phyloP scores from a whole-genome alignment of 768 basidiomycete species.

The Calocera cornea region DNA sequence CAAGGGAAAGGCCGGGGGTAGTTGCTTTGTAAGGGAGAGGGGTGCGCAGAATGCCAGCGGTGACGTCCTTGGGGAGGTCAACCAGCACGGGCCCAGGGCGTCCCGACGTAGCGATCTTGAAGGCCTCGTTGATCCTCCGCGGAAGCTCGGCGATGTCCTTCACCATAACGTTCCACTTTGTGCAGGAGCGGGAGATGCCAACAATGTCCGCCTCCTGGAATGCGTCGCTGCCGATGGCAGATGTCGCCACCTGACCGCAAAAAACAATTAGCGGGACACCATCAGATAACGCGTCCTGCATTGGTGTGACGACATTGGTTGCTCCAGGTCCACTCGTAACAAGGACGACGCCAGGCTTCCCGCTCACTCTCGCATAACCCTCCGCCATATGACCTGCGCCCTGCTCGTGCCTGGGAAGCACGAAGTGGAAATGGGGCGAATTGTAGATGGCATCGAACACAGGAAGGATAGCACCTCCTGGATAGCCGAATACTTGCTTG shows the following conservation, averaged over 20 bases:
- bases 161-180: slow-evolving; percentile 99
- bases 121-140: slow-evolving; percentile 92
- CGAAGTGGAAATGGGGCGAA: slow-evolving; percentile 85
- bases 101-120: slow-evolving; percentile 96
- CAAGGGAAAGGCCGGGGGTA: slow-evolving; percentile 62
- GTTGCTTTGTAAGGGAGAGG: slow-evolving; percentile 77
- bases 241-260: slow-evolving; percentile 95
- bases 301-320: slow-evolving; percentile 92
- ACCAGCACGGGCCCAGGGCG: slow-evolving; percentile 96
- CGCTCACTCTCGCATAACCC: slow-evolving; percentile 93
- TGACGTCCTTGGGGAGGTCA: slow-evolving; percentile 97
- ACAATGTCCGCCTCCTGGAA: slow-evolving; percentile 98
- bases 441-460: slow-evolving; percentile 99
- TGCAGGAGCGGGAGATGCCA: slow-evolving; percentile 92
- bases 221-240: slow-evolving; percentile 95
- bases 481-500: slow-evolving; percentile 95
- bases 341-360: slow-evolving; percentile 93
- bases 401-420: slow-evolving; percentile 93
- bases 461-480: slow-evolving; percentile 93
- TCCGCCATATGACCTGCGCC: slow-evolving; percentile 99
- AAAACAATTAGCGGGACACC: slow-evolving; percentile 93
- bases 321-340: slow-evolving; percentile 97
- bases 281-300: slow-evolving; percentile 94
- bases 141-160: slow-evolving; percentile 93
- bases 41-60: slow-evolving; percentile 75